Percentiles rank a stretch among this genome's conserved stretches.
phyloP scores from a whole-genome alignment of 2,329 filamentous ascomycete species.

The Didymella pomorum region DNA sequence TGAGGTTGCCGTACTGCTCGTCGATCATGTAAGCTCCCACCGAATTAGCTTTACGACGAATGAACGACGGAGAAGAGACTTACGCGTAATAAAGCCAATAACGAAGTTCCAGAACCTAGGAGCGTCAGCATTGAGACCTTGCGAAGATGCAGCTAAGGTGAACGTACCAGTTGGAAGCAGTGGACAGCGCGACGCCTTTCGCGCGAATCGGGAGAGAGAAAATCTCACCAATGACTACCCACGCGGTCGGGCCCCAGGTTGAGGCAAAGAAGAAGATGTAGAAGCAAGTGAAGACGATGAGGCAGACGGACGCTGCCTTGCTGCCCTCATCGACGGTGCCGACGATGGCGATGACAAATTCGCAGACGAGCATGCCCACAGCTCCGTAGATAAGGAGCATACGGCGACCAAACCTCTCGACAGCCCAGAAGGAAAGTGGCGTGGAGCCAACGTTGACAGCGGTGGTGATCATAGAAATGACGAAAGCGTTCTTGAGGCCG shows the following conservation, averaged over 20 bases:
- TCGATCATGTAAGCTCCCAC: slow-evolving; percentile 70
- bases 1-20: slow-evolving; percentile 69
- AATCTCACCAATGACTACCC: slow-evolving; percentile 75
- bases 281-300: slow-evolving; percentile 89
- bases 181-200: slow-evolving; percentile 84
- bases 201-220: slow-evolving; percentile 90
- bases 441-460: slow-evolving; percentile 88
- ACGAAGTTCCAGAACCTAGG: slow-evolving; percentile 78
- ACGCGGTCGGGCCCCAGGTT: slow-evolving; percentile 82
- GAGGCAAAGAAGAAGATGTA: slow-evolving; percentile 93
- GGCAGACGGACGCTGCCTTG: slow-evolving; percentile 57
- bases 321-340: slow-evolving; percentile 55
- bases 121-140: too few relatives aligned
- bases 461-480: slow-evolving; percentile 85
- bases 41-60: too few relatives aligned
- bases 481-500: slow-evolving; percentile 78
- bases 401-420: slow-evolving; percentile 83
- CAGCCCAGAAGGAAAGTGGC: slow-evolving; percentile 84
- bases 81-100: slow-evolving; percentile 60
- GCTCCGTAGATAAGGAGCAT: slow-evolving; percentile 81
- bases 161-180: slow-evolving; percentile 76
- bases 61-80: too few relatives aligned
- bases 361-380: slow-evolving; percentile 81
- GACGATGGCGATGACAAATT: slow-evolving; percentile 83
- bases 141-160: too few relatives aligned